Evolutionary conservation across 2,329 filamentous ascomycete species (phyloP).

Genomic region (Cordyceps cateniannulata): DNA sequence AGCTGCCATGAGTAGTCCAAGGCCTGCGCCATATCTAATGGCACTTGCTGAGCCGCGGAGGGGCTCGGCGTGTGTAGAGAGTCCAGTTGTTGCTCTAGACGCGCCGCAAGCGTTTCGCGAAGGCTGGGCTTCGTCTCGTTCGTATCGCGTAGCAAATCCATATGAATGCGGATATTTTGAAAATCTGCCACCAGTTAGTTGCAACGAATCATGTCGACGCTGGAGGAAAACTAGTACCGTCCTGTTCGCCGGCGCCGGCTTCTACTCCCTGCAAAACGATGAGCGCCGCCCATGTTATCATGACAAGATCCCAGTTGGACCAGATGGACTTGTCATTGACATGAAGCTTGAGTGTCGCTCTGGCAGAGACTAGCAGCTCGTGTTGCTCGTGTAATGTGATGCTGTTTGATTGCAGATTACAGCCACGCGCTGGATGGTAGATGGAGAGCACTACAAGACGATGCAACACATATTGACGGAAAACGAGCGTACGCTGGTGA

Average conservation of each 20-base stretch:
- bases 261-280: slow-evolving; percentile 37
- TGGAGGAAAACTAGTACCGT: slow-evolving; percentile 21
- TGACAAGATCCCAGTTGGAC: slow-evolving; percentile 37
- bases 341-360: slow-evolving; percentile 33
- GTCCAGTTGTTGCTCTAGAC: slow-evolving; percentile 23
- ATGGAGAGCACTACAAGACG: slow-evolving; percentile 36
- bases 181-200: slow-evolving; percentile 15
- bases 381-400: slow-evolving; percentile 33
- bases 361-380: slow-evolving; percentile 34
- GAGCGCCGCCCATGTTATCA: slow-evolving; percentile 38
- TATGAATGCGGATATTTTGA: slow-evolving; percentile 23
- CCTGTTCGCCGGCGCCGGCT: slow-evolving; percentile 31
- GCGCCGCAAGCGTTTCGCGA: slow-evolving; percentile 18
- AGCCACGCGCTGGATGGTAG: slow-evolving; percentile 34
- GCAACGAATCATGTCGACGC: neutral
- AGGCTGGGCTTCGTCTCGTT: slow-evolving; percentile 22
- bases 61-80: slow-evolving; percentile 19
- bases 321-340: slow-evolving; percentile 35
- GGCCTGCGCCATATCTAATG: slow-evolving; percentile 13
- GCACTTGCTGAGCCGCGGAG: slow-evolving; percentile 12
- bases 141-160: slow-evolving; percentile 23
- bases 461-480: slow-evolving; percentile 36
- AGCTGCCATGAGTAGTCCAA: slow-evolving; percentile 18
- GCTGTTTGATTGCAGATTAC: slow-evolving; percentile 31
- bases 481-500: slow-evolving; percentile 28